Conservation (phyloP, 306 rosid species). For the Sicyos baderoa region DNA sequence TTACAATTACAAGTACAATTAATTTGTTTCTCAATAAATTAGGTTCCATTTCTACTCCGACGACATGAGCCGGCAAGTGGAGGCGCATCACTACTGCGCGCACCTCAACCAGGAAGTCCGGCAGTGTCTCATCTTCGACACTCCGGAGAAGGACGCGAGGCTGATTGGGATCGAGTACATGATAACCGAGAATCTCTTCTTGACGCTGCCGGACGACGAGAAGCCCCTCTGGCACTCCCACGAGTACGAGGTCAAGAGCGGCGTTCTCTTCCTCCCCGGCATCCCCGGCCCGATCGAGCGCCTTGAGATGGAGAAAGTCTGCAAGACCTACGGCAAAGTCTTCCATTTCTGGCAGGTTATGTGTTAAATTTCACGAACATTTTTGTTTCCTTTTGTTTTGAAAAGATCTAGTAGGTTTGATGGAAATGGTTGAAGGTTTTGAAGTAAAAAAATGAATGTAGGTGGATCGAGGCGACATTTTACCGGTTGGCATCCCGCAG, state of each 20-base stretch:
- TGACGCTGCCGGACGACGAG: slow-evolving; percentile 68
- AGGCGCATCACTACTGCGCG: slow-evolving; percentile 77
- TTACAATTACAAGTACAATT: no score
- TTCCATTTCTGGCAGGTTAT: slow-evolving; percentile 67
- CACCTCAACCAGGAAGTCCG: slow-evolving; percentile 76
- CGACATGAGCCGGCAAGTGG: slow-evolving; percentile 79
- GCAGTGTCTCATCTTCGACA: slow-evolving; percentile 67
- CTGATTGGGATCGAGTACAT: slow-evolving; percentile 69
- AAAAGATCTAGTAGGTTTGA: no score
- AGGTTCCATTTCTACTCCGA: slow-evolving; percentile 64
- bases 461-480: slow-evolving; percentile 44
- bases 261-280: slow-evolving; percentile 45
- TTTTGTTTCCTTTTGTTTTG: no score
- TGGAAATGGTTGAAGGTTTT: no score
- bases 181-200: slow-evolving; percentile 42
- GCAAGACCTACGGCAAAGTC: slow-evolving; percentile 71
- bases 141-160: slow-evolving; percentile 24
- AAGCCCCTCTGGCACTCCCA: slow-evolving; percentile 78
- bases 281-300: slow-evolving; percentile 40
- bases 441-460: no score
- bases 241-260: slow-evolving; percentile 76
- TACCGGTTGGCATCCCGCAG: slow-evolving; percentile 67
- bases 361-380: no score
- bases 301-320: slow-evolving; percentile 46
- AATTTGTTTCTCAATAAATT: no score